phyloP scores from a whole-genome alignment of 208 protist species.

The Naegleria lovaniensis region DNA sequence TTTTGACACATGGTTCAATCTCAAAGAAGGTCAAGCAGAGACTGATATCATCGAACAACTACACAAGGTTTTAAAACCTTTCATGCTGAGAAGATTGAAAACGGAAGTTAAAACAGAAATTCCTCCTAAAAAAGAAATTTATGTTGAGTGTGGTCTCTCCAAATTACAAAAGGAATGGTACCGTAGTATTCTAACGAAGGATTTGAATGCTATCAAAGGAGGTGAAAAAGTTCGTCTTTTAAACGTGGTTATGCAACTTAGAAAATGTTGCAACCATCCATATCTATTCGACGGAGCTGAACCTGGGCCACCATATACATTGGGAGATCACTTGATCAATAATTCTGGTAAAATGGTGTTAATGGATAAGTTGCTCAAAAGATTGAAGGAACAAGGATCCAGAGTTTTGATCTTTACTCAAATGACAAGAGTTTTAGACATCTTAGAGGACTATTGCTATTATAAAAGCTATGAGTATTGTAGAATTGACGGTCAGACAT shows the following conservation, averaged over 20 bases:
- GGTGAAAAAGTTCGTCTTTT: slow-evolving; percentile 51
- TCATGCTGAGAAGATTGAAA: slow-evolving; percentile 93
- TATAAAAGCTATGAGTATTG: not conserved
- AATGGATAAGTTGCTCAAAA: slow-evolving; percentile 30
- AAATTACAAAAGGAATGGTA: slow-evolving; percentile 89
- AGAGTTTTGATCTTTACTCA: slow-evolving; percentile 41
- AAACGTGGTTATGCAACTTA: slow-evolving; percentile 78
- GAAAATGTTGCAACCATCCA: slow-evolving; percentile 37
- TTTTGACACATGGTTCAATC: slow-evolving; percentile 68
- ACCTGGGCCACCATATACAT: not conserved
- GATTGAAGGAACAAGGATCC: slow-evolving; percentile 14
- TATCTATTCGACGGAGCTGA: slow-evolving; percentile 54
- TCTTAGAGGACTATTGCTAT: slow-evolving; percentile 52
- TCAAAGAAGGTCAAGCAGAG: slow-evolving; percentile 26
- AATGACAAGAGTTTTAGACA: slow-evolving; percentile 40
- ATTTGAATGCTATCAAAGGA: slow-evolving; percentile 74
- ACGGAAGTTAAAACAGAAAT: slow-evolving; percentile 87
- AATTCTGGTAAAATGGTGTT: slow-evolving; percentile 36
- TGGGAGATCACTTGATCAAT: not conserved
- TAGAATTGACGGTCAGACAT: slow-evolving; percentile 46
- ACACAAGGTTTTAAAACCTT: slow-evolving; percentile 71
- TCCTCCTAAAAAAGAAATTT: slow-evolving; percentile 95
- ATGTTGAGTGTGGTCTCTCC: slow-evolving; percentile 81
- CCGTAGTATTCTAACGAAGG: slow-evolving; percentile 82
- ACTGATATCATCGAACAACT: slow-evolving; percentile 46